Evolutionary conservation across 2,329 filamentous ascomycete genomes (phyloP), one percentile per base, ranked within the genome.

Genomic region (Rutstroemia sp.): DNA sequence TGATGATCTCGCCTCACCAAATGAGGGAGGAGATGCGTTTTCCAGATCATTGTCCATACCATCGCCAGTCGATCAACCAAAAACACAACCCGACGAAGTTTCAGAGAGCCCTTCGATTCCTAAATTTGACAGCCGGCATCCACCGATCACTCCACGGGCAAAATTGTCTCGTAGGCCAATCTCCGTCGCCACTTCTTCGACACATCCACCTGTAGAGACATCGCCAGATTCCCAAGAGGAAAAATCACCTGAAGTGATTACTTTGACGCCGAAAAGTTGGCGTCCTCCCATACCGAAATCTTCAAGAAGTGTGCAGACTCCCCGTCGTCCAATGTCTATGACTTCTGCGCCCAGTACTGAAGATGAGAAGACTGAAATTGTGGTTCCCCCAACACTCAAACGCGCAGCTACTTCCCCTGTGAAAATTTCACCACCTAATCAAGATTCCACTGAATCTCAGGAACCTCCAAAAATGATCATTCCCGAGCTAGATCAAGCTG

Each of bases 401-500:
- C 25, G 30, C 12, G 30, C 51, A 19, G 52, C 58, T 5, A 53
- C 48, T 4, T 59, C 62, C 14, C 55, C 16, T 42, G 39, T 19
- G 7, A 42, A 42, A 57, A 25, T 16, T 1, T 21, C 16, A 16
- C 37, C 49, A 16, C n/a, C 19, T 19, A 5, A 44, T 52, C 16
- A 8, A 42, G 39, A 42, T 18, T 8, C 39, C 7, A 14, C n/a
- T 3, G 42, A 21, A 45, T 21, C 19, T 45, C n/a, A 19, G 18
- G 12, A 45, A 45, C 19, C 42, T 14, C 18, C 12, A 10, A 14
- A 23, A 45, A 25, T 45, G 42, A 23, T 45, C 46, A 49, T 47
- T 56, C 44, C 61, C 5, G 67, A 68, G 45, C 58, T 60, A 6
- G 65, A 81, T 55, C 71, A 79, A 59, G 80, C 80, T 1, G 78